These are phyloP conservation scores for Podosphaera xanthii DNA, from an alignment of 2,329 filamentous ascomycete species.

Conservation along the genomic window DNA sequence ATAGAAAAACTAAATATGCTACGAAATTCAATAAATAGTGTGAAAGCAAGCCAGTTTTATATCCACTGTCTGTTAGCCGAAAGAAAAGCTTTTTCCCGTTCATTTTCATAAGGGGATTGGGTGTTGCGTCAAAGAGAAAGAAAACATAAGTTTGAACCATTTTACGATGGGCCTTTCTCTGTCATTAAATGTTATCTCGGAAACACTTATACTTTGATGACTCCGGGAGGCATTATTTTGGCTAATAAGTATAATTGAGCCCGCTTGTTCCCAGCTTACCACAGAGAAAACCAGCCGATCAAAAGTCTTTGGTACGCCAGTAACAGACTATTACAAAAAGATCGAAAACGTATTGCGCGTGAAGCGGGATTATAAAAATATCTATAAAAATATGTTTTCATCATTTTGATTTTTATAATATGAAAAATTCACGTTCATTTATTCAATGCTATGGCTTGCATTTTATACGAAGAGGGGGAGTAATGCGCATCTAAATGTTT, in stretches of 20 bases:
- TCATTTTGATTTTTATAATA: not conserved
- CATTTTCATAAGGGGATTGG: not conserved
- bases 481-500: not conserved
- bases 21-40: not conserved
- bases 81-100: not conserved
- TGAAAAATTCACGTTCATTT: not conserved
- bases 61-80: not conserved
- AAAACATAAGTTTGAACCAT: not conserved
- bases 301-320: too few relatives aligned
- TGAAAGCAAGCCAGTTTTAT: not conserved
- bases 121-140: not conserved
- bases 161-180: not conserved
- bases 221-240: not conserved
- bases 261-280: not conserved
- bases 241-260: not conserved
- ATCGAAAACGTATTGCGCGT: not conserved
- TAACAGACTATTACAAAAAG: not conserved
- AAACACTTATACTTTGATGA: not conserved
- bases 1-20: not conserved
- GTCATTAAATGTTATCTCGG: not conserved
- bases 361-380: not conserved
- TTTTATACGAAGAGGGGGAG: not conserved
- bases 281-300: not conserved
- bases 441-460: not conserved
- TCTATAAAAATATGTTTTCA: not conserved